Evolutionary conservation across 371 early-diverging fungal genomes (phyloP).

Genomic region (Blakeslea trispora): DNA sequence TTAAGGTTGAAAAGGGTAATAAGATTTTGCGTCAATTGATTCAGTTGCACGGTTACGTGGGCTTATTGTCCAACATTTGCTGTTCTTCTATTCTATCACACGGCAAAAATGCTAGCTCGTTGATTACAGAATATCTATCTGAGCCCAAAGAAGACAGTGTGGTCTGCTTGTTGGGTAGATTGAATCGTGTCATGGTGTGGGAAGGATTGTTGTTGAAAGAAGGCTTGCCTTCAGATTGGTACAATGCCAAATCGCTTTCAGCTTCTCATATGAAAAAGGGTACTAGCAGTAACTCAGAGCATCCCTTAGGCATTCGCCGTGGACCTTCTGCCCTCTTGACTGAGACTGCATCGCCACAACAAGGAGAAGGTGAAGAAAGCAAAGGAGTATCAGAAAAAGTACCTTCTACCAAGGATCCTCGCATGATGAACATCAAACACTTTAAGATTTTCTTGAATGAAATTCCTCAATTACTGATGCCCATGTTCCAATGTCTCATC

Average conservation of each 20-base stretch:
- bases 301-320: slow-evolving; percentile 44
- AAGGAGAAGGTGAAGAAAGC: background rate
- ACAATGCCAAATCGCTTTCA: slow-evolving; percentile 36
- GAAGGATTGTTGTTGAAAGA: slow-evolving; percentile 66
- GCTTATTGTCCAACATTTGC: slow-evolving; percentile 77
- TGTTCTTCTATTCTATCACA: slow-evolving; percentile 68
- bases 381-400: slow-evolving; percentile 8
- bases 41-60: slow-evolving; percentile 62
- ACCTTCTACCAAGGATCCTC: slow-evolving; percentile 48
- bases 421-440: slow-evolving; percentile 69
- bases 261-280: slow-evolving; percentile 21
- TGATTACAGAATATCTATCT: slow-evolving; percentile 64
- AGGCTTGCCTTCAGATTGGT: slow-evolving; percentile 73
- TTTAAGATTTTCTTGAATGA: slow-evolving; percentile 69
- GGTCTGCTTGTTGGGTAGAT: slow-evolving; percentile 57
- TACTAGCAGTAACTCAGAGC: slow-evolving; percentile 24
- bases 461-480: slow-evolving; percentile 64
- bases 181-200: slow-evolving; percentile 71
- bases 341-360: too few species aligned
- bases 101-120: slow-evolving; percentile 61
- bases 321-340: too few species aligned
- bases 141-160: slow-evolving; percentile 54
- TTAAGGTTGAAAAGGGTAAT: slow-evolving; percentile 54
- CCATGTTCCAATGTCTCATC: slow-evolving; percentile 71
- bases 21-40: slow-evolving; percentile 58